Conservation (phyloP, 1,284 basidiomycete species). For the Ustanciosporium gigantosporum region DNA sequence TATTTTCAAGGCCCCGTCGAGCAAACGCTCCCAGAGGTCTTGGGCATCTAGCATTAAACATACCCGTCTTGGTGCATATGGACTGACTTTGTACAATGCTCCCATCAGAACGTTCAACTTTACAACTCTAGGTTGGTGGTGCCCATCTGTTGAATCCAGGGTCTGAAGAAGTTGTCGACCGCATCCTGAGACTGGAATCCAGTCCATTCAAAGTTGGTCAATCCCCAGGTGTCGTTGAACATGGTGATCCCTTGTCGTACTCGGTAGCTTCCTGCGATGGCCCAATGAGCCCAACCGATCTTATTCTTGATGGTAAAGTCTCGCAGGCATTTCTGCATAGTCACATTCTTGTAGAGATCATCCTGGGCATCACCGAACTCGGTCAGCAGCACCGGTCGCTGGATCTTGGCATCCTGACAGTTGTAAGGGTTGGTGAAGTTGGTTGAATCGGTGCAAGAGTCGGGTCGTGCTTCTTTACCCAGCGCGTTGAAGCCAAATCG, state of each 20-base stretch:
- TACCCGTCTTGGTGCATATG: too few species aligned
- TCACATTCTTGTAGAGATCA: conserved; percentile 9
- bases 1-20: conserved; percentile 32
- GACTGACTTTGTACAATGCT: too few species aligned
- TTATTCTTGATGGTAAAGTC: conserved; percentile 36
- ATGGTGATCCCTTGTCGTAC: conserved; percentile 10
- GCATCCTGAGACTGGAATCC: conserved; percentile 15
- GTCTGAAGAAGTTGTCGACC: conserved; percentile 25
- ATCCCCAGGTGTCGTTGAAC: conserved; percentile 33
- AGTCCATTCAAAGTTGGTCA: conserved; percentile 10
- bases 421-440: conserved; percentile 15
- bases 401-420: conserved; percentile 19
- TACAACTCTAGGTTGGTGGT: conserved; percentile 30
- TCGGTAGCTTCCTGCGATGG: conserved; percentile 27
- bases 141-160: conserved; percentile 31
- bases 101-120: neutral
- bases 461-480: conserved; percentile 13
- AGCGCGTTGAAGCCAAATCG: conserved; percentile 34
- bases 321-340: conserved; percentile 33
- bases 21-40: conserved; percentile 10
- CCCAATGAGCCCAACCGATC: conserved; percentile 34
- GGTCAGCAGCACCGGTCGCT: conserved; percentile 15
- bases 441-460: conserved; percentile 8
- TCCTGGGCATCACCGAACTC: conserved; percentile 34
- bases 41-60: too few species aligned